Conservation (phyloP, 129 eudicot genomes). For the Dittrichia graveolens region DNA sequence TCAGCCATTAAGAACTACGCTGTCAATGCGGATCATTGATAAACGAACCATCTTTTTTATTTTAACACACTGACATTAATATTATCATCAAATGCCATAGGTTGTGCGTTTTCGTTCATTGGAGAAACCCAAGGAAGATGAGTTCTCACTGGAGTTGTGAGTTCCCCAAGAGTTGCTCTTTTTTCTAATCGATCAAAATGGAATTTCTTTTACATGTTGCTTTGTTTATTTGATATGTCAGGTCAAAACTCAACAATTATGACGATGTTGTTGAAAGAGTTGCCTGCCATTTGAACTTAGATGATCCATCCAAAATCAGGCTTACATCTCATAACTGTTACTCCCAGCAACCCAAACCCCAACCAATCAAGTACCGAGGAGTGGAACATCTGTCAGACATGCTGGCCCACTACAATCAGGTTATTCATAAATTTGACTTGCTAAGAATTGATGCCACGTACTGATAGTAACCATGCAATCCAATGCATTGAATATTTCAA, state of each 20-base stretch:
- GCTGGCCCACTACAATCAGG: conserved; percentile 90
- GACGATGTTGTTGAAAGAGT: conserved; percentile 83
- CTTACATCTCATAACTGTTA: conserved; percentile 91
- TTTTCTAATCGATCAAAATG: neutral
- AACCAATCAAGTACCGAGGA: conserved; percentile 69
- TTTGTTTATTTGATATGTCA: conserved; percentile 17
- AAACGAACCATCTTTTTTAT: neutral
- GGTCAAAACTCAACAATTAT: conserved; percentile 79
- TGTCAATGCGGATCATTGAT: neutral
- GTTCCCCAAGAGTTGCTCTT: conserved; percentile 22
- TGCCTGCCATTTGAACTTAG: conserved; percentile 59
- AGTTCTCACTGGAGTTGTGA: conserved; percentile 73
- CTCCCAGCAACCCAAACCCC: conserved; percentile 91
- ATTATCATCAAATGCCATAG: conserved; percentile 29
- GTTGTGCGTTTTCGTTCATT: conserved; percentile 77
- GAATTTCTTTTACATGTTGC: neutral
- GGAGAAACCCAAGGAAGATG: conserved; percentile 90
- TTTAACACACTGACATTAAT: neutral
- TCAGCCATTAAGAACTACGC: neutral
- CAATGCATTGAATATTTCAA: neutral
- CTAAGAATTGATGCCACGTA: neutral
- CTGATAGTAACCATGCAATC: conserved; percentile 4
- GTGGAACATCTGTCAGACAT: conserved; percentile 76
- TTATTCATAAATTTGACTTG: conserved; percentile 21
- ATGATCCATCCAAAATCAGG: conserved; percentile 79